phyloP scores from a whole-genome alignment of 2,329 filamentous ascomycete species.

The Hymenoscyphus occultus region DNA sequence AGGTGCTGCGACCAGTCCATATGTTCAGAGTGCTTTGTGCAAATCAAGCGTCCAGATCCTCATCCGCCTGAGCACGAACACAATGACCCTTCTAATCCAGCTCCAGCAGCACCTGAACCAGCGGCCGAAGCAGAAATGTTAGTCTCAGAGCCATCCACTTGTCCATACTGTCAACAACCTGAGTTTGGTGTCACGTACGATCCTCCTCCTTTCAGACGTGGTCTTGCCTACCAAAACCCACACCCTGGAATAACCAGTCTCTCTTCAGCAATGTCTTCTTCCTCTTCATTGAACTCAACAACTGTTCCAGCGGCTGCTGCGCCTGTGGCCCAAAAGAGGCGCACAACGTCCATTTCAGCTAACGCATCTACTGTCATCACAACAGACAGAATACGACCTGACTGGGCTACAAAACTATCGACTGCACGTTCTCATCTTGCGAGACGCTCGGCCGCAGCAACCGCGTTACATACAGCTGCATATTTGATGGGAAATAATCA shows the following conservation, averaged over 20 bases:
- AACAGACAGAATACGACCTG: slow-evolving; percentile 86
- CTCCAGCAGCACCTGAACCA: slow-evolving; percentile 35
- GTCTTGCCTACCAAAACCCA: slow-evolving; percentile 65
- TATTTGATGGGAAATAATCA: slow-evolving; percentile 67
- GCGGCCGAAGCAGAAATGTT: slow-evolving; percentile 57
- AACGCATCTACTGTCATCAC: slow-evolving; percentile 84
- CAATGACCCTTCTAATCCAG: slow-evolving; percentile 29
- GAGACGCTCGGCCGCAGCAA: slow-evolving; percentile 85
- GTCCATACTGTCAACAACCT: slow-evolving; percentile 90
- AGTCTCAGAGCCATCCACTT: slow-evolving; percentile 86
- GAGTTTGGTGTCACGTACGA: slow-evolving; percentile 98
- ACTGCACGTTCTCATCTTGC: slow-evolving; percentile 82
- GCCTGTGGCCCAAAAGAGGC: slow-evolving; percentile 43
- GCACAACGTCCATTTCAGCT: slow-evolving; percentile 72
- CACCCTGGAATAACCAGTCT: slow-evolving; percentile 50
- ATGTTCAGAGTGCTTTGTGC: slow-evolving; percentile 97
- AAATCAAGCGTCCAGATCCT: slow-evolving; percentile 92
- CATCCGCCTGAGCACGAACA: slow-evolving; percentile 75
- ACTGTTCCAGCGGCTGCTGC: slow-evolving; percentile 31
- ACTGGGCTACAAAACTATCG: slow-evolving; percentile 89
- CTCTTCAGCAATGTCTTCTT: slow-evolving; percentile 78
- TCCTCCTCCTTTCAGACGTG: slow-evolving; percentile 81
- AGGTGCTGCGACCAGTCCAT: slow-evolving; percentile 95
- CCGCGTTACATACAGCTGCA: slow-evolving; percentile 88
- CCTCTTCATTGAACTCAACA: slow-evolving; percentile 69